Evolutionary conservation across 495 filamentous ascomycete species (phyloP), one percentile per base, ranked within the genome.

Genomic region (Hypoxylon fragiforme): DNA sequence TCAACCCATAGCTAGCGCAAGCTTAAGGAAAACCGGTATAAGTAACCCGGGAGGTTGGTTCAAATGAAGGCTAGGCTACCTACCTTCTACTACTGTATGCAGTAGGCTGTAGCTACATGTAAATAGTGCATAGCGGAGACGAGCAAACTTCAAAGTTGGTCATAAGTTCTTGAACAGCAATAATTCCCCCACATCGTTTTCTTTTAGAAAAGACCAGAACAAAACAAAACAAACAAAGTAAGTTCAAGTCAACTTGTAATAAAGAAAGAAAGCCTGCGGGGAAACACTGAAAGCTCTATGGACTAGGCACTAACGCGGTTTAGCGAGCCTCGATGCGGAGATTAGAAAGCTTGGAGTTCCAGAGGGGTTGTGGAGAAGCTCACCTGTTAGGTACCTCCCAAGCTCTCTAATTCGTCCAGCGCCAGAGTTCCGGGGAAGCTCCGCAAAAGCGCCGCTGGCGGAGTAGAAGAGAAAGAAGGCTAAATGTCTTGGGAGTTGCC

Each of bases 391-490:
- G 2, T 15, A n/a, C n/a, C n/a, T n/a, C n/a, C n/a, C n/a, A n/a
- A n/a, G n/a, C n/a, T n/a, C n/a, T n/a, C n/a, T n/a, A n/a, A n/a
- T n/a, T n/a, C n/a, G n/a, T n/a, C n/a, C n/a, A n/a, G n/a, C n/a
- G 18, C 16, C 38, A 37, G 58, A 58, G 43, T 32, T 58, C 60
- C 60, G 60, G 44, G 54, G 54, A 63, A 63, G 60, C 54, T 47
- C 60, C 60, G 60, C 31, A 45, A 63, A 63, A 54, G 12, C 31
- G 54, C 60, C 60, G 60, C 44, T 19, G 8, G 20, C 38, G 4
- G 28, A 28, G 26, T 2, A 2, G 24, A 42, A 20, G 26, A 13
- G 39, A 49, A n/a, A 30, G 41, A 14, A 9, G 21, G 22, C 35
- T 32, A 39, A 22, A n/a, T n/a, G n/a, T n/a, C n/a, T n/a, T n/a